phyloP scores from a whole-genome alignment of 2,329 filamentous ascomycete species.

The Aspergillus jensenii region DNA sequence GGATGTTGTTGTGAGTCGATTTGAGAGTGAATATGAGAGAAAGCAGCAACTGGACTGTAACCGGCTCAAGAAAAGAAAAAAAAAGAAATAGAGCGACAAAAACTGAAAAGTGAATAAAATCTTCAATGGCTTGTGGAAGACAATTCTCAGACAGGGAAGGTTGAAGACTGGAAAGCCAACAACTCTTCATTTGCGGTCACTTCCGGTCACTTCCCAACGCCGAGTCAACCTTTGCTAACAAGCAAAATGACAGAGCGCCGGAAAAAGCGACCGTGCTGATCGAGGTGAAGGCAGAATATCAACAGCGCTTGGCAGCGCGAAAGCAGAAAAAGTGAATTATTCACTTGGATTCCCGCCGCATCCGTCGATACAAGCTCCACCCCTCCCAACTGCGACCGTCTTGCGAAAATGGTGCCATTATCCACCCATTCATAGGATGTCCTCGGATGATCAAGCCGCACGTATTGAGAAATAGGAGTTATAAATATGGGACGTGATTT shows the following conservation, averaged over 20 bases:
- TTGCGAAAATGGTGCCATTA: background rate
- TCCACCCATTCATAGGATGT: slow-evolving; percentile 1
- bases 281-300: background rate
- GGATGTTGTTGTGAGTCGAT: background rate
- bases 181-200: background rate
- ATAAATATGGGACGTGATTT: background rate
- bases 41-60: background rate
- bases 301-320: background rate
- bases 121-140: too few relatives aligned
- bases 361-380: slow-evolving; percentile 16
- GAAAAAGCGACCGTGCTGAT: background rate
- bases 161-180: background rate
- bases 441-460: slow-evolving; percentile 1
- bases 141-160: background rate
- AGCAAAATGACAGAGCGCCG: background rate
- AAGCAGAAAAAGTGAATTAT: background rate
- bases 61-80: background rate
- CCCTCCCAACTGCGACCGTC: slow-evolving; percentile 22
- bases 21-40: background rate
- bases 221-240: background rate
- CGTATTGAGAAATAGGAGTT: background rate
- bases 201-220: background rate
- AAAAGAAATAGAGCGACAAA: background rate
- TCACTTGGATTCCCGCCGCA: slow-evolving; percentile 9
- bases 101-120: background rate